These are phyloP conservation scores for Aspergillus biplanus DNA, from an alignment of 495 filamentous ascomycete genomes.

Conservation along the genomic window DNA sequence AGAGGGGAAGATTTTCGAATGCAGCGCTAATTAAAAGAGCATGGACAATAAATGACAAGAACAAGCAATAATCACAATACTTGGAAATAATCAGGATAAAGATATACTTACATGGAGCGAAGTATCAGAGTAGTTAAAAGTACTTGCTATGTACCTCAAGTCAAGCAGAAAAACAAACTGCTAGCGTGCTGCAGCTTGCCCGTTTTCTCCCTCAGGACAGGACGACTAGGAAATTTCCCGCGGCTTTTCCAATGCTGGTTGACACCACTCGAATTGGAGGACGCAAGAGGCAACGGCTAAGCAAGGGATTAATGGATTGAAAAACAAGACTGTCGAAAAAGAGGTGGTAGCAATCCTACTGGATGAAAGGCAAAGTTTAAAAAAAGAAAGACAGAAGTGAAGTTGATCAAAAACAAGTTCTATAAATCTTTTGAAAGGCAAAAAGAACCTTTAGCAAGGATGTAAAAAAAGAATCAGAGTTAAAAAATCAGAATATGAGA, in stretches of 20 bases:
- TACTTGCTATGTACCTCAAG: constrained; percentile 19
- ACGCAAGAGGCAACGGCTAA: constrained; percentile 27
- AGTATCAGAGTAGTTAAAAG: constrained; percentile 11
- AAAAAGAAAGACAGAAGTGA: constrained; percentile 9
- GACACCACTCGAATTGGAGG: constrained; percentile 19
- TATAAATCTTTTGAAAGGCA: not conserved
- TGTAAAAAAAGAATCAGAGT: constrained; percentile 18
- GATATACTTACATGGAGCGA: constrained; percentile 24
- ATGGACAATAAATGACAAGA: constrained; percentile 9
- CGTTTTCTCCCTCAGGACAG: constrained; percentile 27
- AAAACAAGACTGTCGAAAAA: constrained; percentile 11
- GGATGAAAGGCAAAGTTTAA: constrained; percentile 8
- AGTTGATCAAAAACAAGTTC: constrained; percentile 5
- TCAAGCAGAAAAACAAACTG: constrained; percentile 29
- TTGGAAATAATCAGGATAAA: constrained; percentile 5
- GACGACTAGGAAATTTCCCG: constrained; percentile 27
- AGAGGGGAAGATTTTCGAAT: constrained; percentile 3
- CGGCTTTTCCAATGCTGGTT: constrained; percentile 14
- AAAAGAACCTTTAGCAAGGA: constrained; percentile 20
- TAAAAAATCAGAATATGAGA: constrained; percentile 15
- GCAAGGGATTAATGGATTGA: constrained; percentile 31
- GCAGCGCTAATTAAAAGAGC: constrained; percentile 12
- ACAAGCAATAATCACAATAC: constrained; percentile 7
- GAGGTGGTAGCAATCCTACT: constrained; percentile 15
- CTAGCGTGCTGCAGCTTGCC: constrained; percentile 35